Evolutionary conservation across 176 grass and related monocot genomes (phyloP).

Genomic region (Triticum dicoccoides): DNA sequence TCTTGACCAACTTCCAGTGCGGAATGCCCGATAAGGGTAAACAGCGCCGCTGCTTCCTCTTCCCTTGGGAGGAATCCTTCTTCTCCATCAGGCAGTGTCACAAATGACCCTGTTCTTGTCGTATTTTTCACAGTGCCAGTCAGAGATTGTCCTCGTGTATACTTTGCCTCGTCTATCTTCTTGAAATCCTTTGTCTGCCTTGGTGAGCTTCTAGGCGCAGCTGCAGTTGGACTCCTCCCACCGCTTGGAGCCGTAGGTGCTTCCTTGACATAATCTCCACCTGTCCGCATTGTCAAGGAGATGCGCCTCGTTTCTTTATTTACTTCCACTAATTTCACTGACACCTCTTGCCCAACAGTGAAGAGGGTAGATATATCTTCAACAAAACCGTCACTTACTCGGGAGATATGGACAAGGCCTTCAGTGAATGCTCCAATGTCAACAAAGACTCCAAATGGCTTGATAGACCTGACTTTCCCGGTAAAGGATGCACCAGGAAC

Average conservation of each 20-base stretch:
- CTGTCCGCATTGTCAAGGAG: slow-evolving; percentile 75
- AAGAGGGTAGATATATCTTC: slow-evolving; percentile 84
- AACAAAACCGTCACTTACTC: slow-evolving; percentile 73
- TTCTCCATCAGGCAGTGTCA: slow-evolving; percentile 64
- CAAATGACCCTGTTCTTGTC: slow-evolving; percentile 63
- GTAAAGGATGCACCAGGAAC: slow-evolving; percentile 75
- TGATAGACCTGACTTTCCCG: slow-evolving; percentile 81
- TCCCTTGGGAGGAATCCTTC: slow-evolving; percentile 89
- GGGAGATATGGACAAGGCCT: slow-evolving; percentile 89
- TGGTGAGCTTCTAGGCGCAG: slow-evolving; percentile 38
- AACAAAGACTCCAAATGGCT: slow-evolving; percentile 89
- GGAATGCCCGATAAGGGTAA: slow-evolving; percentile 59
- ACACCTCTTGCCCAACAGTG: slow-evolving; percentile 87
- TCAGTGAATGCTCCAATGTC: slow-evolving; percentile 86
- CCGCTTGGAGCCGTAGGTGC: slow-evolving; percentile 35
- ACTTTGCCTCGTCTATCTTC: slow-evolving; percentile 39
- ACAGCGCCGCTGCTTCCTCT: slow-evolving; percentile 67
- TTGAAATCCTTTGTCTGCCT: slow-evolving; percentile 51
- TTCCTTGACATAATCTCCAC: slow-evolving; percentile 58
- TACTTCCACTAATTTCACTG: slow-evolving; percentile 75
- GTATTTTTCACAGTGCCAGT: slow-evolving; percentile 61
- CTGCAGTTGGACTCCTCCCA: slow-evolving; percentile 34
- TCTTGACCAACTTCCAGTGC: slow-evolving; percentile 62
- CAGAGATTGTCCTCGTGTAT: slow-evolving; percentile 50
- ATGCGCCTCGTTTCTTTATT: slow-evolving; percentile 70